phyloP scores from a whole-genome alignment of 805 yeast genomes.

The Cyberlindnera galapagoensis region DNA sequence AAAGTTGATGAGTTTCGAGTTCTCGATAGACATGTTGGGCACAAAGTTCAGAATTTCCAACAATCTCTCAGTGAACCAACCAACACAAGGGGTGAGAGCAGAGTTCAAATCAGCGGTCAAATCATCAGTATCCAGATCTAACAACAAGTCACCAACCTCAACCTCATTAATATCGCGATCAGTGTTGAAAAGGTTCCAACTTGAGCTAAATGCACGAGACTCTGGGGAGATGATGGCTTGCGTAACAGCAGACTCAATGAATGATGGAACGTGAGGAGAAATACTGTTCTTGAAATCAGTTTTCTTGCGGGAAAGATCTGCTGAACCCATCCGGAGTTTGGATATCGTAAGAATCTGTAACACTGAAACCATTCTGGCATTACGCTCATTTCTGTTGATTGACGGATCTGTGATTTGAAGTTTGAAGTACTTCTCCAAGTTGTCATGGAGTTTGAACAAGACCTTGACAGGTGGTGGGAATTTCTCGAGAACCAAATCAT shows the following conservation, averaged over 20 bases:
- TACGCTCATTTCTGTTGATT: conserved; percentile 53
- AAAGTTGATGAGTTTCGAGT: conserved; percentile 67
- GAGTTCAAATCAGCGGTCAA: conserved; percentile 26
- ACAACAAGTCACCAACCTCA: conserved; percentile 26
- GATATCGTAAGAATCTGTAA: conserved; percentile 59
- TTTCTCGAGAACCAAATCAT: conserved; percentile 35
- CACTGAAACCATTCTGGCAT: conserved; percentile 61
- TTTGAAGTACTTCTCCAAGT: conserved; percentile 56
- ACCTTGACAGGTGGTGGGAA: conserved; percentile 68
- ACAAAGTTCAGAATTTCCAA: conserved; percentile 69
- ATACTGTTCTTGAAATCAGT: conserved; percentile 15
- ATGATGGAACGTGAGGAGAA: conserved; percentile 65
- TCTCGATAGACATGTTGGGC: conserved; percentile 68
- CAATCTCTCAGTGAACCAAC: conserved; percentile 82
- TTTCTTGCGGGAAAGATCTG: conserved; percentile 34
- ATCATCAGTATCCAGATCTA: conserved; percentile 29
- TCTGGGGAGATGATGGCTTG: conserved; percentile 78
- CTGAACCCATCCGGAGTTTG: conserved; percentile 58
- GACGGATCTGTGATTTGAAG: conserved; percentile 57
- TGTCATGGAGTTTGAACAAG: conserved; percentile 59
- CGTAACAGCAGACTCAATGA: conserved; percentile 72
- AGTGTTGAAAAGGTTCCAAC: conserved; percentile 57
- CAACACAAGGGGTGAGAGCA: conserved; percentile 75
- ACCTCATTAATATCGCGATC: conserved; percentile 25
- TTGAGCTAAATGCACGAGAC: conserved; percentile 56